Conservation (phyloP, 192 early-diverging fungal species). For the Phycomyces blakesleeanus region DNA sequence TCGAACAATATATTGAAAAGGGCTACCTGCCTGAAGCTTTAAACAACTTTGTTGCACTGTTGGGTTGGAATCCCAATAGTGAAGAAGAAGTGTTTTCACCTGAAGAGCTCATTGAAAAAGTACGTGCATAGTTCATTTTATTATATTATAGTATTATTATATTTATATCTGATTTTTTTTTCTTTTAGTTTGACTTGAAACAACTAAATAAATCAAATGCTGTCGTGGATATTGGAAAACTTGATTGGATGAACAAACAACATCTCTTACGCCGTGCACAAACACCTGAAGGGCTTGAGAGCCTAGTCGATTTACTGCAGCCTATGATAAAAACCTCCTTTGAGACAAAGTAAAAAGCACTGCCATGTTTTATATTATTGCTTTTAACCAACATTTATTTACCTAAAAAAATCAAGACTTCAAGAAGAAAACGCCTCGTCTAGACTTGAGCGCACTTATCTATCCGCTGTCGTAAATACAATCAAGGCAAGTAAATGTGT, state of each 20-base stretch:
- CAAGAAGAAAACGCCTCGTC: not conserved
- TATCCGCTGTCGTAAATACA: conserved; percentile 41
- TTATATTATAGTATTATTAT: not conserved
- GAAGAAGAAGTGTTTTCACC: conserved; percentile 65
- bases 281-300: conserved; percentile 37
- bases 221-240: conserved; percentile 62
- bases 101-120: conserved; percentile 51
- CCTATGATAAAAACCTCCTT: conserved; percentile 26
- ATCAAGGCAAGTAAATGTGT: conserved; percentile 32
- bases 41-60: conserved; percentile 81
- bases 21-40: conserved; percentile 85
- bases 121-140: conserved; percentile 18
- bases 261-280: conserved; percentile 50
- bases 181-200: conserved; percentile 54
- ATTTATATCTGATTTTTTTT: not conserved
- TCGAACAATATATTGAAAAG: conserved; percentile 61
- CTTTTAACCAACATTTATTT: not conserved
- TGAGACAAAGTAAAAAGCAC: conserved; percentile 29
- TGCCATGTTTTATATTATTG: not conserved
- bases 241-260: conserved; percentile 74
- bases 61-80: conserved; percentile 70
- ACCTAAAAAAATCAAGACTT: not conserved
- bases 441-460: conserved; percentile 36
- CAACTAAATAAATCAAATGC: conserved; percentile 59
- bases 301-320: conserved; percentile 38